Evolutionary conservation across 495 filamentous ascomycete genomes (phyloP).

Genomic region (Sordaria brevicollis): DNA sequence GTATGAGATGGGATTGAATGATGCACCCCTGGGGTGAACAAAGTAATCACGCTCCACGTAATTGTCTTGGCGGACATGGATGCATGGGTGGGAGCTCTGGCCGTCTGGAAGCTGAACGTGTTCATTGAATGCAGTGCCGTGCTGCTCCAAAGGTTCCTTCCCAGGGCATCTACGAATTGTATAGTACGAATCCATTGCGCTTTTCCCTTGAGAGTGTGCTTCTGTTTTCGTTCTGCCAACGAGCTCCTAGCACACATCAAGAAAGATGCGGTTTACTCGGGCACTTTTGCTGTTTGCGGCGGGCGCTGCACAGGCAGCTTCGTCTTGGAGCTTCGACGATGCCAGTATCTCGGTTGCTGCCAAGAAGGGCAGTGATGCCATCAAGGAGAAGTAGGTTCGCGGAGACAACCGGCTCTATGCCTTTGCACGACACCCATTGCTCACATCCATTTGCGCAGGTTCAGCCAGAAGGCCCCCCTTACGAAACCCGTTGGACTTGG

Average conservation of each 20-base stretch:
- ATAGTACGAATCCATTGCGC: not conserved
- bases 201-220: not conserved
- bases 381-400: conserved; percentile 59
- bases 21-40: not conserved
- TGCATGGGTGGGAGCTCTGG: conserved; percentile 3
- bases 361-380: conserved; percentile 53
- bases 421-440: not conserved
- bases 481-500: conserved; percentile 55
- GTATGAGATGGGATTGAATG: not conserved
- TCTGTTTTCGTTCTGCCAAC: not conserved
- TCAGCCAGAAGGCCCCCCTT: conserved; percentile 53
- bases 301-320: conserved; percentile 47
- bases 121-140: conserved; percentile 14
- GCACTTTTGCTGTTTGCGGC: conserved; percentile 37
- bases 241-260: conserved; percentile 4
- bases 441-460: conserved; percentile 34
- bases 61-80: conserved; percentile 5
- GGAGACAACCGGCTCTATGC: conserved; percentile 1
- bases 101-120: conserved; percentile 19
- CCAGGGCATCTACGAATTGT: not conserved
- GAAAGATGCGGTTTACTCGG: conserved; percentile 38
- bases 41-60: conserved; percentile 1
- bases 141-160: not conserved
- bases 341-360: conserved; percentile 65
- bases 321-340: conserved; percentile 79